phyloP scores from a whole-genome alignment of 1,284 basidiomycete genomes.

The Apiotrichum veenhuisii region DNA sequence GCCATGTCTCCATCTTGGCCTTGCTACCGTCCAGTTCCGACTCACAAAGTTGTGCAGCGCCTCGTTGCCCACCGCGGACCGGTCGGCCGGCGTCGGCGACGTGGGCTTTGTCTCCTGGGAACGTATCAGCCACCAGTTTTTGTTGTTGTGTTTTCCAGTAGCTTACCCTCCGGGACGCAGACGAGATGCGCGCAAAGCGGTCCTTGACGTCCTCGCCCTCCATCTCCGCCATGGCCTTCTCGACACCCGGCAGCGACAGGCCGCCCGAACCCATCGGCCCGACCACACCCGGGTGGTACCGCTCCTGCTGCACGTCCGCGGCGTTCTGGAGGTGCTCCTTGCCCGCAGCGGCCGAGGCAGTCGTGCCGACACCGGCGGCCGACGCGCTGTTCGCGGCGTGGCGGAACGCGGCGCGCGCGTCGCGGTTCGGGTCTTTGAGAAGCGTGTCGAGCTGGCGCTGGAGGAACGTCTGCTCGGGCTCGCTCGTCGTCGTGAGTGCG shows the following conservation, averaged over 20 bases:
- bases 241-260: constrained; percentile 77
- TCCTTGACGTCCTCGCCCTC: constrained; percentile 56
- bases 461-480: constrained; percentile 81
- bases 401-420: constrained; percentile 80
- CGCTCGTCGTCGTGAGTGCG: constrained; percentile 27
- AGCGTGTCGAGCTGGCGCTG: constrained; percentile 83
- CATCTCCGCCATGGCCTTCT: constrained; percentile 79
- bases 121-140: constrained; percentile 3
- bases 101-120: constrained; percentile 14
- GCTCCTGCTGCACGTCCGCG: not conserved
- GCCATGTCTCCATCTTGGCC: too few relatives aligned
- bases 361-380: constrained; percentile 7
- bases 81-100: constrained; percentile 11
- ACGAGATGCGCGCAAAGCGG: constrained; percentile 38
- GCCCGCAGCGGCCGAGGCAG: too few relatives aligned
- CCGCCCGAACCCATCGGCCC: constrained; percentile 81
- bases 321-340: not conserved
- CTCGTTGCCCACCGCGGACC: constrained; percentile 38
- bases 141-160: not conserved
- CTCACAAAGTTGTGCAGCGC: constrained; percentile 49
- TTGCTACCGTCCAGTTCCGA: too few relatives aligned
- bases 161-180: constrained; percentile 37
- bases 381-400: constrained; percentile 58
- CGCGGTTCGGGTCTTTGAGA: constrained; percentile 77
- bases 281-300: constrained; percentile 63